These are phyloP conservation scores for Cardiospermum halicacabum DNA, from an alignment of 345 rosid genomes.

Conservation along the genomic window DNA sequence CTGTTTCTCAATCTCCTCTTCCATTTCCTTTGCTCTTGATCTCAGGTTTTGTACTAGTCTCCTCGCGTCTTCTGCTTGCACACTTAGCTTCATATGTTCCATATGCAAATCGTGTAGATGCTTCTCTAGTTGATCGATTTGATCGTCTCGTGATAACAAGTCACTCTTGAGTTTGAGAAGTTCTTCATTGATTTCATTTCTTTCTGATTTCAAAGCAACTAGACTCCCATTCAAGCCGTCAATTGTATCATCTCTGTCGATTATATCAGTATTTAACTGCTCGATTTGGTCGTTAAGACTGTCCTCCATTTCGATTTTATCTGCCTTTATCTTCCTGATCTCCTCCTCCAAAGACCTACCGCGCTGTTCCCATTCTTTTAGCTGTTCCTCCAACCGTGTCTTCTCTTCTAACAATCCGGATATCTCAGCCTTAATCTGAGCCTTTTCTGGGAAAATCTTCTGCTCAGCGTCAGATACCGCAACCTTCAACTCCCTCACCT, in stretches of 20 bases:
- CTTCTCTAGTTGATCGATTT: slow-evolving; percentile 36
- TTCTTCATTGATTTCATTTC: slow-evolving; percentile 30
- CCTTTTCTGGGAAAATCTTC: slow-evolving; percentile 60
- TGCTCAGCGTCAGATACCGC: slow-evolving; percentile 61
- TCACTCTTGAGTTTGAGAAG: slow-evolving; percentile 31
- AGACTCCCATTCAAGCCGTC: slow-evolving; percentile 31
- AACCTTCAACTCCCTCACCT: slow-evolving; percentile 48
- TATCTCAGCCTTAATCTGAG: slow-evolving; percentile 58
- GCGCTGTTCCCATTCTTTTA: slow-evolving; percentile 60
- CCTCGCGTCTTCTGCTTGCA: slow-evolving; percentile 22
- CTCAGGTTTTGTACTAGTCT: slow-evolving; percentile 31
- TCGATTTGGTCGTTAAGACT: slow-evolving; percentile 30
- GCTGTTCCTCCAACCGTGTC: slow-evolving; percentile 35
- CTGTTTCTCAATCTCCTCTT: slow-evolving; percentile 45
- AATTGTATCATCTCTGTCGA: slow-evolving; percentile 27
- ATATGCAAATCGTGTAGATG: slow-evolving; percentile 42
- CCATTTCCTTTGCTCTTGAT: slow-evolving; percentile 35
- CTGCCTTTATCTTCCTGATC: slow-evolving; percentile 39
- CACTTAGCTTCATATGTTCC: slow-evolving; percentile 45
- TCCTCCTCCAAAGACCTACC: slow-evolving; percentile 61
- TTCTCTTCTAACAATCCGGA: slow-evolving; percentile 45
- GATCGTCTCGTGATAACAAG: slow-evolving; percentile 29
- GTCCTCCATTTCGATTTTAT: slow-evolving; percentile 40
- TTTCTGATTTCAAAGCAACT: slow-evolving; percentile 30
- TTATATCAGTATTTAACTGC: slow-evolving; percentile 39